Base-by-base conservation (phyloP, 169 alveolate genomes). In the Plasmodium relictum region DNA sequence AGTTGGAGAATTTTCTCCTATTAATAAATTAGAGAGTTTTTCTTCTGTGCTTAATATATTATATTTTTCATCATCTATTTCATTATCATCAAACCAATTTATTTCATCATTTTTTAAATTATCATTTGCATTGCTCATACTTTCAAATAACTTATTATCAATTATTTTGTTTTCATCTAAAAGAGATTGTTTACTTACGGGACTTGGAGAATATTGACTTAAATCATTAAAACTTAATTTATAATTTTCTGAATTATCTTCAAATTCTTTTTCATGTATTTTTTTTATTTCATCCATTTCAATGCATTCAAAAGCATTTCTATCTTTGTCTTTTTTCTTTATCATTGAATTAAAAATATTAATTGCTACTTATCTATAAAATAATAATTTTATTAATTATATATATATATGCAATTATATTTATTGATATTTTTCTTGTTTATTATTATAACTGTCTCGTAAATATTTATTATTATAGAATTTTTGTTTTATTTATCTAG, bases 241-340 rank as follows among this genome's bases (percentile, higher is more conserved):
- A 1, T 73, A 72, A 2, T 76, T 56, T 7, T 76, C 88, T 18
- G 88, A 76, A 24, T 63, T 63, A 0, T 45, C 74, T 16, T 76
- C 65, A 14, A 44, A 54, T 39, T 0, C 74, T 63, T 31, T 48
- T 41, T 31, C 48, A 24, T 39, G 0, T 20, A 76, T 9, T 22
- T 68, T 76, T 16, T 45, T 76, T 76, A 76, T 76, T 24, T 76
- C 76, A 9, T 26, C 58, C 88, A 76, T 76, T 63, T 76, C 88
- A 22, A 76, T 76, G 7, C 88, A 76, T 24, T 76, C 88, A 26
- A 63, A 76, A 20, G n/a, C 73, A 69, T 65, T 9, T 8, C 31
- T 62, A 0, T 76, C 74, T 16, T 76, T 65, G 26, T 24, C 69
- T 8, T 45, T 76, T 62, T 14, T 76, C 54, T 62, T 31, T 52